A percentile compares a stretch with the other conserved stretches of the same genome.
Conservation (phyloP, 2,329 filamentous ascomycete genomes). For the Colletotrichum sidae region DNA sequence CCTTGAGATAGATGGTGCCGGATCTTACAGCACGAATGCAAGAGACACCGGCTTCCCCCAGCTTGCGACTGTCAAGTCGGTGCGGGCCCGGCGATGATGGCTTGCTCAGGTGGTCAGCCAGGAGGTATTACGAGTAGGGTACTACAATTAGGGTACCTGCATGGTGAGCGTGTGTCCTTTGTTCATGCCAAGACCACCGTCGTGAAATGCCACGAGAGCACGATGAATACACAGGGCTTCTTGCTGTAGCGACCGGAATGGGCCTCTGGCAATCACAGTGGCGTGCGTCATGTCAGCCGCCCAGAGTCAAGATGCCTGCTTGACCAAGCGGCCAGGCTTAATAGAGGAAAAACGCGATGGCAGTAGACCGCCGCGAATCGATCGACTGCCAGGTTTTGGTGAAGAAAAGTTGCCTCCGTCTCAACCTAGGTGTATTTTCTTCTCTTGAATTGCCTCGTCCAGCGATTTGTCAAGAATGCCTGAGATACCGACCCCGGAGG, state of each 20-base stretch:
- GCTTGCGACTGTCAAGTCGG: no score
- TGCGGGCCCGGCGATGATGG: no score
- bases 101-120: no score
- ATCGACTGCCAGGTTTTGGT: constrained; percentile 6
- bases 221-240: not conserved
- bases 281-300: not conserved
- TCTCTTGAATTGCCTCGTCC: not conserved
- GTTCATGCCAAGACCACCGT: not conserved
- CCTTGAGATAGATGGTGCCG: no score
- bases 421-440: not conserved
- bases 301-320: not conserved
- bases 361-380: not conserved
- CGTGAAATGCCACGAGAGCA: not conserved
- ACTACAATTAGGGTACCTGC: not conserved
- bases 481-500: constrained; percentile 1
- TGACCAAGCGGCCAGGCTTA: not conserved
- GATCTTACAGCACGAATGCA: no score
- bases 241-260: not conserved
- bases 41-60: no score
- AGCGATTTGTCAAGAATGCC: constrained; percentile 2
- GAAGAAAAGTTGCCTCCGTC: constrained; percentile 10
- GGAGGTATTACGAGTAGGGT: no score
- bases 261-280: not conserved
- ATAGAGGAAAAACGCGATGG: not conserved
- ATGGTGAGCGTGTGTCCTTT: not conserved